These are phyloP conservation scores for Boletus tomentosulus DNA, from an alignment of 768 basidiomycete species.

Conservation along the genomic window DNA sequence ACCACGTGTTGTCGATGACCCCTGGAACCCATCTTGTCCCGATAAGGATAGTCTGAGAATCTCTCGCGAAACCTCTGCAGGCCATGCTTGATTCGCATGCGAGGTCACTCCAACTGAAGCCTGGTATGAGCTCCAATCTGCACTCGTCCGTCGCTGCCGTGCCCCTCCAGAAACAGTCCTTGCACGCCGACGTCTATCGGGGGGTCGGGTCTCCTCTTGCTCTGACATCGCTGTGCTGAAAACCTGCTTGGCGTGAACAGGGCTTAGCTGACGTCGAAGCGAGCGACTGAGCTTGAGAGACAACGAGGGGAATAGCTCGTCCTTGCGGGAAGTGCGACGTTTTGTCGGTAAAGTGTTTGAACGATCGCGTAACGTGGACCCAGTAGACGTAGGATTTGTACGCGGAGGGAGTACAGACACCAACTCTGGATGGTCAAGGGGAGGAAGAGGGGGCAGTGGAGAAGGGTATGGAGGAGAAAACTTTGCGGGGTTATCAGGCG, in stretches of 20 bases:
- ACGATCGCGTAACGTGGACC: constrained; percentile 16
- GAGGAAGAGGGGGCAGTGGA: constrained; percentile 51
- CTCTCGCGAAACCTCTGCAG: constrained; percentile 54
- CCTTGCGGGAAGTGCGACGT: constrained; percentile 12
- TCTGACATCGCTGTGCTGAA: constrained; percentile 7
- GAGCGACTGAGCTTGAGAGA: constrained; percentile 25
- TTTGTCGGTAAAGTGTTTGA: constrained; percentile 22
- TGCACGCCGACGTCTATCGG: constrained; percentile 17
- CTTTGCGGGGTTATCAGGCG: constrained; percentile 19
- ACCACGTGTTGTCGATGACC: constrained; percentile 28
- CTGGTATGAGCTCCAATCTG: constrained; percentile 53
- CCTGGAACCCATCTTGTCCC: constrained; percentile 14
- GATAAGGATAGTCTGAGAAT: constrained; percentile 47
- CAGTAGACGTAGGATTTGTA: constrained; percentile 10
- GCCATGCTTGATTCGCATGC: constrained; percentile 44
- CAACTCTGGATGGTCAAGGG: constrained; percentile 42
- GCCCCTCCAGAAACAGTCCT: constrained; percentile 34
- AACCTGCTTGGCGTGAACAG: constrained; percentile 24
- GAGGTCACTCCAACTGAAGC: constrained; percentile 35
- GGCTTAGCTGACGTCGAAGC: constrained; percentile 26
- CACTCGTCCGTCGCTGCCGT: constrained; percentile 45
- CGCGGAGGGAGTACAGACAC: constrained; percentile 19
- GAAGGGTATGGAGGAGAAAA: constrained; percentile 29
- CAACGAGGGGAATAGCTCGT: constrained; percentile 21
- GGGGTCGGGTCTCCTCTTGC: constrained; percentile 1